Percentiles rank a stretch among this genome's conserved stretches.
These are phyloP conservation scores for Leucosporidium yakuticum DNA, from an alignment of 768 basidiomycete species.

Conservation along the genomic window DNA sequence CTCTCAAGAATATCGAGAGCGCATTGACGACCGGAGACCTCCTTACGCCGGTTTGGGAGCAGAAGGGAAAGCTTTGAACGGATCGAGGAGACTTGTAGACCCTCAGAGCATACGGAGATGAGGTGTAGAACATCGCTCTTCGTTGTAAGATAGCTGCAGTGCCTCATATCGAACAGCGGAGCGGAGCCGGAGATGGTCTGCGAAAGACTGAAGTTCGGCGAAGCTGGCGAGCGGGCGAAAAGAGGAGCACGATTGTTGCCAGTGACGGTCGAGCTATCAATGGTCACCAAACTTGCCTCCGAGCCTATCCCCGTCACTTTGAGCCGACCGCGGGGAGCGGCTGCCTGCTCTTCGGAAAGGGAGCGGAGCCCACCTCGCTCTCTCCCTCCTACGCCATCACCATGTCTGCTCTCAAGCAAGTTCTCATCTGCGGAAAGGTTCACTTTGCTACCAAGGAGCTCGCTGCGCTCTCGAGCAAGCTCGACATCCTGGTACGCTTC, in stretches of 20 bases:
- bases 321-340: no score
- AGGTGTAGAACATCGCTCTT: not conserved
- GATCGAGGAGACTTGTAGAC: not conserved
- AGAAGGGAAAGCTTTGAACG: not conserved
- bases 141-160: not conserved
- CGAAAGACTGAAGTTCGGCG: not conserved
- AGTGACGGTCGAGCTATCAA: no score
- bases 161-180: not conserved
- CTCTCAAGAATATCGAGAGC: not conserved
- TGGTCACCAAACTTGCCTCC: no score
- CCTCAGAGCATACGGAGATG: not conserved
- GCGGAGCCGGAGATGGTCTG: not conserved
- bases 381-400: no score
- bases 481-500: no score
- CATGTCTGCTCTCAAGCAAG: no score
- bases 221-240: not conserved
- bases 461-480: no score
- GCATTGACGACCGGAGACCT: not conserved
- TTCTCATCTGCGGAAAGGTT: no score
- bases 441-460: no score
- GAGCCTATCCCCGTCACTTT: no score
- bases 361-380: no score
- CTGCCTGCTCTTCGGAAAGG: no score
- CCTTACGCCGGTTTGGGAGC: not conserved
- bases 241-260: not conserved